Conservation (phyloP, 306 rosid species). For the Cyclanthera cordifolia region DNA sequence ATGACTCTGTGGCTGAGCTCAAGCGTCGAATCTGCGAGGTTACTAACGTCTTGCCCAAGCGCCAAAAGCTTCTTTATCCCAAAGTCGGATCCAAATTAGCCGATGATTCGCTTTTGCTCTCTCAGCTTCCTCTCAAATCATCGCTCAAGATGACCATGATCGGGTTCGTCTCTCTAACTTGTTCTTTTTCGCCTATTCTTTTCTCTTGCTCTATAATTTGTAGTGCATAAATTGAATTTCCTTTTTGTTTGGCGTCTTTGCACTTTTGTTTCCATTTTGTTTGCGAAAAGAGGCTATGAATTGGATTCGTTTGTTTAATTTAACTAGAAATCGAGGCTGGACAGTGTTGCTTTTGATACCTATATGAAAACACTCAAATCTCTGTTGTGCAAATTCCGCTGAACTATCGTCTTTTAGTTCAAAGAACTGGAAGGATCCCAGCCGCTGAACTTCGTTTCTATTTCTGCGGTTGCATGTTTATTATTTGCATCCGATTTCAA, state of each 20-base stretch:
- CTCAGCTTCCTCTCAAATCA: conserved; percentile 56
- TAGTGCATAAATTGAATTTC: neutral
- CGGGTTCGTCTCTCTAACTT: conserved; percentile 28
- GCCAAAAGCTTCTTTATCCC: conserved; percentile 87
- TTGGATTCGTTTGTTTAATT: neutral
- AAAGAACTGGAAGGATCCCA: neutral
- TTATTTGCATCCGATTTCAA: neutral
- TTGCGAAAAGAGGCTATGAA: neutral
- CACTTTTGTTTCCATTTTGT: neutral
- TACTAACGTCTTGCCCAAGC: conserved; percentile 75
- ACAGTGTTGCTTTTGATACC: neutral
- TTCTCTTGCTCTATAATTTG: neutral
- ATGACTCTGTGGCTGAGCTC: conserved; percentile 69
- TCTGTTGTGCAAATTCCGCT: neutral
- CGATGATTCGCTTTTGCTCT: conserved; percentile 69
- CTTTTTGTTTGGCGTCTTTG: neutral
- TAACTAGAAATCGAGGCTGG: neutral
- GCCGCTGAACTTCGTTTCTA: neutral
- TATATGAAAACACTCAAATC: neutral
- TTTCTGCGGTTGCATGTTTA: neutral
- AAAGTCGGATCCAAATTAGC: conserved; percentile 66
- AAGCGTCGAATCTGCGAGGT: conserved; percentile 89
- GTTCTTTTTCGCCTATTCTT: neutral
- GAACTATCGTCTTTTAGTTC: neutral
- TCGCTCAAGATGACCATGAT: conserved; percentile 87